Conservation (phyloP, 228 moss, liverwort and hornwort genomes). For the Sphagnum fallax region DNA sequence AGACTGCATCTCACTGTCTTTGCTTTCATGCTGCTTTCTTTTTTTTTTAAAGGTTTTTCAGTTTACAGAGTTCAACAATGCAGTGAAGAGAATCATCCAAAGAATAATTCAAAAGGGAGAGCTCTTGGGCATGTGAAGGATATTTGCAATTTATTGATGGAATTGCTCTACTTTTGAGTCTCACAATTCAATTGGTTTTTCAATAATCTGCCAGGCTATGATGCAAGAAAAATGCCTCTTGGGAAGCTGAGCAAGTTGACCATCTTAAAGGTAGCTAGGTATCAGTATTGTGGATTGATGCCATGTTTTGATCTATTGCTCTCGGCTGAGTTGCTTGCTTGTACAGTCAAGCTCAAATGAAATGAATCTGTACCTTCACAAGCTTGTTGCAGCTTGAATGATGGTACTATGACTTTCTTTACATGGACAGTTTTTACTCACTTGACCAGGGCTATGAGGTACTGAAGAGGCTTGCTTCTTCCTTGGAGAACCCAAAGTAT, state of each 20-base stretch:
- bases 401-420: too few relatives aligned
- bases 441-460: constrained; percentile 76
- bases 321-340: neutral
- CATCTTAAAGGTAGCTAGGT: constrained; percentile 54
- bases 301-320: neutral
- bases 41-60: neutral
- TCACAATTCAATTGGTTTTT: too few relatives aligned
- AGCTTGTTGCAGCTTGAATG: too few relatives aligned
- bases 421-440: neutral
- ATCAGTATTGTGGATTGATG: neutral
- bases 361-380: neutral
- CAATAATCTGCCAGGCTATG: constrained; percentile 55
- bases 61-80: neutral
- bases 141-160: too few relatives aligned
- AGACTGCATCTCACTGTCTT: neutral
- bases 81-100: too few relatives aligned
- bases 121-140: too few relatives aligned
- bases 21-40: neutral
- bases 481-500: constrained; percentile 36
- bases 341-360: neutral
- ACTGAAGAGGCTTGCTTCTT: constrained; percentile 72
- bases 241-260: constrained; percentile 98
- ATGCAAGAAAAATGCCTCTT: constrained; percentile 94
- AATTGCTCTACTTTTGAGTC: too few relatives aligned
- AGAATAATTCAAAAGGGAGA: too few relatives aligned